Evolutionary conservation across 75 land plant species (phyloP).

Genomic region (Cupressus sempervirens): DNA sequence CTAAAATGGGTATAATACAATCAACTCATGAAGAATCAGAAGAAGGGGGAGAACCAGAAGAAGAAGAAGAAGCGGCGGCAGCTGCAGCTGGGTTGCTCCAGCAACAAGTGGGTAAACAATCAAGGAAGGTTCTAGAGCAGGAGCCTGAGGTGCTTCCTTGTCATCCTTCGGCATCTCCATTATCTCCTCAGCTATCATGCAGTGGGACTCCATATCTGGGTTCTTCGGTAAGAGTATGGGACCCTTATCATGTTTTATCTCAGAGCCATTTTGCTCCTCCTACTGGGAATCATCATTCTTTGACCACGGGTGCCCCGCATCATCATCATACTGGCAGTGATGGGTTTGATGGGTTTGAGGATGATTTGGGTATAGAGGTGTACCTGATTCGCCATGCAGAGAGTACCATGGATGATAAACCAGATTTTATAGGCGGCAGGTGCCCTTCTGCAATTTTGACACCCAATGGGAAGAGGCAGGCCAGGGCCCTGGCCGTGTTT

Average conservation of each 20-base stretch:
- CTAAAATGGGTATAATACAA: slow-evolving; percentile 13
- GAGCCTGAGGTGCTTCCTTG: slow-evolving; percentile 86
- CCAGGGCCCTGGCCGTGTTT: slow-evolving; percentile 78
- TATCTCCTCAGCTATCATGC: slow-evolving; percentile 72
- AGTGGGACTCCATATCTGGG: slow-evolving; percentile 61
- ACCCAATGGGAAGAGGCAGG: slow-evolving; percentile 60
- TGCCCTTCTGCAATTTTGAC: slow-evolving; percentile 58
- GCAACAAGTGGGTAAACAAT: slow-evolving; percentile 3
- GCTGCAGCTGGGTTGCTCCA: neutral
- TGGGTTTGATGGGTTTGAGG: slow-evolving; percentile 13
- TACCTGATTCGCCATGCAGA: slow-evolving; percentile 65
- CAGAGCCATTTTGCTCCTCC: slow-evolving; percentile 24
- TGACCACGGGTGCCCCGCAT: slow-evolving; percentile 9
- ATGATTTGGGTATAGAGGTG: slow-evolving; percentile 45
- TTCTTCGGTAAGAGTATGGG: slow-evolving; percentile 70
- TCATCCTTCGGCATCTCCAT: slow-evolving; percentile 74
- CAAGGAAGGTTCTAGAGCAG: slow-evolving; percentile 64
- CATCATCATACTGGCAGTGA: slow-evolving; percentile 10
- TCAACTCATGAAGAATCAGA: slow-evolving; percentile 5
- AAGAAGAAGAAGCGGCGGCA: slow-evolving; percentile 8
- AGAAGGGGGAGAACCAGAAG: slow-evolving; percentile 10
- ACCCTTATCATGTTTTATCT: slow-evolving; percentile 67
- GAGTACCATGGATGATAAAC: slow-evolving; percentile 45
- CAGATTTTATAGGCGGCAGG: slow-evolving; percentile 66
- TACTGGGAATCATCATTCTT: slow-evolving; percentile 16